phyloP scores from a whole-genome alignment of 371 early-diverging fungal genomes.

The Coemansia sp. region DNA sequence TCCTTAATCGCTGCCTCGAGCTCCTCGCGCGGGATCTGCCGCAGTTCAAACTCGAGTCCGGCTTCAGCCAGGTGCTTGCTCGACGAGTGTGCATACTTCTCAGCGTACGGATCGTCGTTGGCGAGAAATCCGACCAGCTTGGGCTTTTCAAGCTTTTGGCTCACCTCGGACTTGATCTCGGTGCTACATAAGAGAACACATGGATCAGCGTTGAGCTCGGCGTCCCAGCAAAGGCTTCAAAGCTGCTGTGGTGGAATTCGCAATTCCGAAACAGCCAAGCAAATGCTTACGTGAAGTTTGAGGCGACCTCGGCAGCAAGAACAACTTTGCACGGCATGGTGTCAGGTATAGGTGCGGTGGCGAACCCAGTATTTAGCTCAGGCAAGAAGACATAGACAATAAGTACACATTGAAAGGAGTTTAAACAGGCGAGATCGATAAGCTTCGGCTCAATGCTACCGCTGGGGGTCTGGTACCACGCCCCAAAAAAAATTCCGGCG shows the following conservation, averaged over 20 bases:
- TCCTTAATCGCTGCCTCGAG: conserved; percentile 82
- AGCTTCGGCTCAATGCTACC: neutral
- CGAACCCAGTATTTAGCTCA: neutral
- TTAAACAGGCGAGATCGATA: neutral
- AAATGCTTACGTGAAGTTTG: conserved; percentile 44
- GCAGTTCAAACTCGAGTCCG: conserved; percentile 88
- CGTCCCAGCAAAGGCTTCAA: neutral
- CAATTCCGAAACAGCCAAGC: neutral
- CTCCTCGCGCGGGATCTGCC: conserved; percentile 75
- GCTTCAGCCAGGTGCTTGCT: conserved; percentile 87
- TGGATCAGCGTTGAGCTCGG: neutral
- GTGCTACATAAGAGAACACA: conserved; percentile 25
- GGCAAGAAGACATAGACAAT: conserved; percentile 1
- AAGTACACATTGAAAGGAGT: neutral
- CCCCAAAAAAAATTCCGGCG: neutral
- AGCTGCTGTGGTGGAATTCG: too few species aligned
- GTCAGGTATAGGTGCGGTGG: neutral
- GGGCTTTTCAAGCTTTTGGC: conserved; percentile 68
- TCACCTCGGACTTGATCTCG: conserved; percentile 78
- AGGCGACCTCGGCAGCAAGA: conserved; percentile 52
- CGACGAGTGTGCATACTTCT: conserved; percentile 87
- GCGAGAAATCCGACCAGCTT: conserved; percentile 93
- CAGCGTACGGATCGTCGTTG: conserved; percentile 91
- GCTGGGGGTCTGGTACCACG: neutral
- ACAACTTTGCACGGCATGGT: conserved; percentile 54